Evolutionary conservation across 2,329 filamentous ascomycete species (phyloP), one percentile per base, ranked within the genome.

Genomic region (Elsinoe necatrix): DNA sequence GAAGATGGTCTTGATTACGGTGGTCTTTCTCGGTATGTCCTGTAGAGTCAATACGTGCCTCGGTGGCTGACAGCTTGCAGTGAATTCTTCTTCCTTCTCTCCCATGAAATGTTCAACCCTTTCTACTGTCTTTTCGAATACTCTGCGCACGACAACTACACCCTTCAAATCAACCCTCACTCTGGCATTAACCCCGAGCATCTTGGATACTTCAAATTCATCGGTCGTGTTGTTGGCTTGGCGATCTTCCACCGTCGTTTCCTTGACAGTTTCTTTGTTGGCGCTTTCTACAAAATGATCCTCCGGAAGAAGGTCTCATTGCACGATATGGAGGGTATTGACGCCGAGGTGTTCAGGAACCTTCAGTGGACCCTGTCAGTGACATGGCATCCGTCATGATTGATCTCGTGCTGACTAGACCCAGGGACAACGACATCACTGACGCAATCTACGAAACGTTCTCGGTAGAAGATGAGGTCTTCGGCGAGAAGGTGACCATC

Each of bases 101-200:
- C 92, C 14, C 93, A 98, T 75, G 93, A 98, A 77, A 98, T 98
- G 93, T 98, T 98, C 77, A 98, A 98, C 72, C 93, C 93, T 29
- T 98, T 98, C 76, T 98, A 98, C 77, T 98, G 93, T 71, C 80
- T 98, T 55, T 98, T 98, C 77, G 93, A 98, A 75, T 98, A 98
- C 73, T 97, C 93, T 23, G 93, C 93, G 37, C 93, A 98, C 77
- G 93, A 98, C 82, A 98, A 98, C 76, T 98, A 98, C 76, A 98
- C 93, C 27, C 86, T 98, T 56, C 93, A 98, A 75, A 98, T 98
- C 77, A 98, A 98, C 76, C 93, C 93, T 45, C 93, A 98, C 73
- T 98, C 93, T 18, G 93, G 93, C 62, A 97, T 98, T 74, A 98
- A 98, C 73, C 93, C 93, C 0, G 93, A 98, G 74, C 93, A 98